A percentile compares a stretch with the other conserved stretches of the same genome.
phyloP scores from a whole-genome alignment of 1,284 basidiomycete genomes.

The Mycena sp. region DNA sequence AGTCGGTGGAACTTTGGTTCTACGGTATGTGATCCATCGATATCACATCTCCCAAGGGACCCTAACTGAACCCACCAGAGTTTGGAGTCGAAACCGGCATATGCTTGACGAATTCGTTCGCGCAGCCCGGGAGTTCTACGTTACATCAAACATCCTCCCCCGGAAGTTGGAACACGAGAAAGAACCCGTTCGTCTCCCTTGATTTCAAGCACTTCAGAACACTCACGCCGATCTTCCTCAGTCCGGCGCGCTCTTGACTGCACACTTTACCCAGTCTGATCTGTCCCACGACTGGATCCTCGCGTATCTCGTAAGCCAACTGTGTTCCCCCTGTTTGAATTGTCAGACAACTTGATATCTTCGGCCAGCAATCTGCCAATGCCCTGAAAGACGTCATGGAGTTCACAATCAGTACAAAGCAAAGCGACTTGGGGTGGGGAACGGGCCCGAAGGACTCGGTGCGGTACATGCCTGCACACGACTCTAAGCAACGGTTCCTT shows the following conservation, averaged over 20 bases:
- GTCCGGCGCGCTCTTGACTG: no score
- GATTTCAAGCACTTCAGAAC: no score
- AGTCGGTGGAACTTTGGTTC: no score
- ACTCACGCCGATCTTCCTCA: no score
- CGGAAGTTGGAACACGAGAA: slow-evolving; percentile 18
- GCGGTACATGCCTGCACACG: slow-evolving; percentile 21
- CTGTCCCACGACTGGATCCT: slow-evolving; percentile 25
- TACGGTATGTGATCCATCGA: no score
- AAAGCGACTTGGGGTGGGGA: slow-evolving; percentile 23
- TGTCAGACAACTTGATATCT: no score
- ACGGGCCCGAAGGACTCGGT: slow-evolving; percentile 19
- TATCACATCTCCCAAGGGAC: no score
- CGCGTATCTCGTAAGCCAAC: slow-evolving; percentile 18
- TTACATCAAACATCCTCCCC: slow-evolving; percentile 19
- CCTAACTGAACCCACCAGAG: no score
- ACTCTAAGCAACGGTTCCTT: slow-evolving; percentile 17
- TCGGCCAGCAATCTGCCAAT: slow-evolving; percentile 20
- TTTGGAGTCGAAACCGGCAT: slow-evolving; percentile 20
- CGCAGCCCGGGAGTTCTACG: slow-evolving; percentile 19
- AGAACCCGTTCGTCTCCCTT: slow-evolving; percentile 17
- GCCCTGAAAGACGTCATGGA: slow-evolving; percentile 10
- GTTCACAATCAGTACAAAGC: slow-evolving; percentile 25
- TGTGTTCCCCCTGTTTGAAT: no score
- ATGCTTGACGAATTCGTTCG: slow-evolving; percentile 23
- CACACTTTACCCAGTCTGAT: slow-evolving; percentile 20